phyloP scores from a whole-genome alignment of 2,329 filamentous ascomycete species.

The Pyrenochaeta sp. region DNA sequence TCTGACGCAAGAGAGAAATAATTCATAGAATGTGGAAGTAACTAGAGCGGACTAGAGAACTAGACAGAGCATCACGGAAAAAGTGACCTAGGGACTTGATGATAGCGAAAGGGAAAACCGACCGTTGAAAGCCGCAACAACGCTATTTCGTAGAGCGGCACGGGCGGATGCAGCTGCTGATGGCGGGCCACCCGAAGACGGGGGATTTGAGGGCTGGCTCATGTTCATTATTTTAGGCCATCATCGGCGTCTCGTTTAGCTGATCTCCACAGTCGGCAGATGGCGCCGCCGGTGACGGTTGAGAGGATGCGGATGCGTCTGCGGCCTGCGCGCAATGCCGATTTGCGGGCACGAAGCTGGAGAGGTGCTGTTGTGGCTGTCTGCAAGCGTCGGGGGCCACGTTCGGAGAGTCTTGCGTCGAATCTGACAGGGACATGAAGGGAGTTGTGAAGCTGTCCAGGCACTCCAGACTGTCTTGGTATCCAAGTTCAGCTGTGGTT shows the following conservation, averaged over 20 bases:
- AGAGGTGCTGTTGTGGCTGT: background rate
- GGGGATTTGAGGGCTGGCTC: conserved; percentile 43
- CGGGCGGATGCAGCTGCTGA: conserved; percentile 40
- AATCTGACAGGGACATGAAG: background rate
- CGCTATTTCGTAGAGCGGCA: conserved; percentile 46
- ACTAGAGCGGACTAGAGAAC: background rate
- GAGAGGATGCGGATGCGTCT: conserved; percentile 1
- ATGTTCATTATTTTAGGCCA: conserved; percentile 10
- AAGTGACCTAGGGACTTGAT: conserved; percentile 10
- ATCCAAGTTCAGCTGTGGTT: background rate
- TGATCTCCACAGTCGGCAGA: conserved; percentile 16
- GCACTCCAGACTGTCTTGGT: background rate
- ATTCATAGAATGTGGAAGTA: conserved; percentile 6
- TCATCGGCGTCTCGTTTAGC: conserved; percentile 9
- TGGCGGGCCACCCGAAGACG: conserved; percentile 41
- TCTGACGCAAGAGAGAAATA: conserved; percentile 13
- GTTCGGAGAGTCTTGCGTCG: background rate
- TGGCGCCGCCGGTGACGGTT: conserved; percentile 8
- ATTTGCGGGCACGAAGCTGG: background rate
- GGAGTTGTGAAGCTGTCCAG: conserved; percentile 1
- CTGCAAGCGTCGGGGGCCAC: background rate
- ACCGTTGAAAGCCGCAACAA: conserved; percentile 53
- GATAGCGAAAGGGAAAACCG: conserved; percentile 26
- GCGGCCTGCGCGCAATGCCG: background rate
- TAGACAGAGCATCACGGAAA: conserved; percentile 2